Conservation (phyloP, 2,329 filamentous ascomycete species). For the Aureobasidium leucospermi region DNA sequence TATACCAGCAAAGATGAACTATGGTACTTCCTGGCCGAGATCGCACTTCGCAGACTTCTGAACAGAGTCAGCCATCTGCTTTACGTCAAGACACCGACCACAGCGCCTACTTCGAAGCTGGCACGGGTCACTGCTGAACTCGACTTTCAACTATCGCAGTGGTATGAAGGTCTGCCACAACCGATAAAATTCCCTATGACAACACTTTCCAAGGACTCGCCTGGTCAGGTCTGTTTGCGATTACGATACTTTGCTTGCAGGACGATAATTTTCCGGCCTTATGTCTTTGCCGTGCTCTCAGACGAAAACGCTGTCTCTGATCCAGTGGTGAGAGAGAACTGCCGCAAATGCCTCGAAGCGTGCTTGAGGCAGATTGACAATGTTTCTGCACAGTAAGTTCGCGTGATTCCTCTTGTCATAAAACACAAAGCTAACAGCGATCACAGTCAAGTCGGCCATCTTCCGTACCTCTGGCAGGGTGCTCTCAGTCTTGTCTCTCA, state of each 20-base stretch:
- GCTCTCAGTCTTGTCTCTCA: conserved; percentile 77
- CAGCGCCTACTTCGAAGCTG: conserved; percentile 62
- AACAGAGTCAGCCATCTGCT: conserved; percentile 27
- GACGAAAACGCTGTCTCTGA: conserved; percentile 68
- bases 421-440: not conserved
- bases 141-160: conserved; percentile 75
- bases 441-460: conserved; percentile 66
- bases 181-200: conserved; percentile 72
- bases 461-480: conserved; percentile 81
- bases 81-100: conserved; percentile 20
- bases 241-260: conserved; percentile 78
- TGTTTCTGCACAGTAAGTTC: conserved; percentile 64
- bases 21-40: conserved; percentile 82
- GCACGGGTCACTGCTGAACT: conserved; percentile 73
- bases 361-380: conserved; percentile 73
- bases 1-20: conserved; percentile 66
- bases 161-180: conserved; percentile 71
- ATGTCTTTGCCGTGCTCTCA: conserved; percentile 71
- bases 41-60: conserved; percentile 67
- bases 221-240: conserved; percentile 70
- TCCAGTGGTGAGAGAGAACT: conserved; percentile 66
- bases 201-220: conserved; percentile 58
- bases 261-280: conserved; percentile 79
- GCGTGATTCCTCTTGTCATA: not conserved
- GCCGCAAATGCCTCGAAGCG: conserved; percentile 73